phyloP scores from a whole-genome alignment of 2,329 filamentous ascomycete species.

The Lomentospora prolificans region DNA sequence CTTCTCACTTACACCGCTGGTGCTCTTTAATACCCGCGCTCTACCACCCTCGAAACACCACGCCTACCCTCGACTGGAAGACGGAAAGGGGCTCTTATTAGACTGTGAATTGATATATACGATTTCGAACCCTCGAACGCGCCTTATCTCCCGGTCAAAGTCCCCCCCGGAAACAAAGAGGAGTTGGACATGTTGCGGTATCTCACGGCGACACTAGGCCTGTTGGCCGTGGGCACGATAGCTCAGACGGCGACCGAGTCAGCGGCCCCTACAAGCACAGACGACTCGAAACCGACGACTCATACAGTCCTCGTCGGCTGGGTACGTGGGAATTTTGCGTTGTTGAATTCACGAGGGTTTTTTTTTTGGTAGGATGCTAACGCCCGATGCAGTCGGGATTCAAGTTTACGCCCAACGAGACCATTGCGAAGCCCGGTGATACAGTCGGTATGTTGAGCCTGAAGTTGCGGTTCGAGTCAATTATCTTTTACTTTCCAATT shows the following conservation, averaged over 20 bases:
- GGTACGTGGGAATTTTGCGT: conserved; percentile 11
- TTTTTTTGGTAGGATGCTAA: no score
- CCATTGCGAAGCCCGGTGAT: conserved; percentile 33
- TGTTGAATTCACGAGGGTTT: no score
- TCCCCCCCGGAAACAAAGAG: no score
- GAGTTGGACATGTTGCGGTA: conserved; percentile 7
- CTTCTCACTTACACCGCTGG: background rate
- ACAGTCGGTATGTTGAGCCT: conserved; percentile 31
- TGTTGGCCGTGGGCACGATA: background rate
- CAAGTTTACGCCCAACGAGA: conserved; percentile 21
- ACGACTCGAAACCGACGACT: conserved; percentile 3
- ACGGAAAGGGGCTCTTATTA: no score
- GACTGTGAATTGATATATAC: no score
- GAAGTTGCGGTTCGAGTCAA: background rate
- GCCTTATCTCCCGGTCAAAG: no score
- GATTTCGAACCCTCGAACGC: no score
- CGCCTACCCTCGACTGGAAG: no score
- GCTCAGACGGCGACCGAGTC: background rate
- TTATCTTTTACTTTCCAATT: background rate
- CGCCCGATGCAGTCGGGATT: conserved; percentile 22
- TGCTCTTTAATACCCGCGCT: no score
- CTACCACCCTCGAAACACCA: no score
- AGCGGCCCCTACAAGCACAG: conserved; percentile 8
- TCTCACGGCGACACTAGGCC: conserved; percentile 1
- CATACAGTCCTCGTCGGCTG: conserved; percentile 12